Base-by-base conservation (phyloP, 148 eudicot genomes). In the Arbutus unedo region DNA sequence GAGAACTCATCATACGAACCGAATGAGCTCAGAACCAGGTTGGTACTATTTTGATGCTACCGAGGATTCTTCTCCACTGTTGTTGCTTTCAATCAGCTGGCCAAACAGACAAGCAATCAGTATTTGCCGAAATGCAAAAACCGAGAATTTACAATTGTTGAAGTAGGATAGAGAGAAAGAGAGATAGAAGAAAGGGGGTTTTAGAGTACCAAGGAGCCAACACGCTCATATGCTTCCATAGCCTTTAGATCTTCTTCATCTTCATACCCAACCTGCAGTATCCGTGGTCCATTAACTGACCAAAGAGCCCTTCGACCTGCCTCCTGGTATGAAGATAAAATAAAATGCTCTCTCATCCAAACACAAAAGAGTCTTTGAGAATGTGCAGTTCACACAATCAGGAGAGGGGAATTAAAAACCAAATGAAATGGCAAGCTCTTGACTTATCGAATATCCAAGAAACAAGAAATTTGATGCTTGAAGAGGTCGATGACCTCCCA, bases 271-370 rank as follows among this genome's bases (percentile, higher is more conserved):
- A 96, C 45, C 88, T 96, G 95, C 77, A 96, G 91, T 88, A 96
- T 94, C 79, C 93, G 87, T 21, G 98, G 97, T 81, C 99, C 99
- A 83, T 93, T 94, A 19, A 96, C 89, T 0, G 99, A 96, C 99
- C 99, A 96, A 77, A 96, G 92, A 45, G 98, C 97, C 86, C 98
- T 92, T 81, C 97, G 87, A 25, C 99, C 99, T 56, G 93, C 98
- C 53, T 91, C 98, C 99, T 96, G 88, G 31, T 64, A 79, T 78
- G 56, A 79, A 48, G 47, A 62, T 76, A n/a, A 71, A 62, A 81
- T 41, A 64, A 53, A 59, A 49, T 78, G 57, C 44, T 44, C 7
- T 71, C 11, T 43, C 47, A 57, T 10, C 56, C 53, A 10, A 21
- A 15, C 31, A 6, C 18, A 62, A 60, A 19, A 41, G 76, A 59